Conservation (phyloP, 1,139 yeast species). For the Magnusiomyces ingens region DNA sequence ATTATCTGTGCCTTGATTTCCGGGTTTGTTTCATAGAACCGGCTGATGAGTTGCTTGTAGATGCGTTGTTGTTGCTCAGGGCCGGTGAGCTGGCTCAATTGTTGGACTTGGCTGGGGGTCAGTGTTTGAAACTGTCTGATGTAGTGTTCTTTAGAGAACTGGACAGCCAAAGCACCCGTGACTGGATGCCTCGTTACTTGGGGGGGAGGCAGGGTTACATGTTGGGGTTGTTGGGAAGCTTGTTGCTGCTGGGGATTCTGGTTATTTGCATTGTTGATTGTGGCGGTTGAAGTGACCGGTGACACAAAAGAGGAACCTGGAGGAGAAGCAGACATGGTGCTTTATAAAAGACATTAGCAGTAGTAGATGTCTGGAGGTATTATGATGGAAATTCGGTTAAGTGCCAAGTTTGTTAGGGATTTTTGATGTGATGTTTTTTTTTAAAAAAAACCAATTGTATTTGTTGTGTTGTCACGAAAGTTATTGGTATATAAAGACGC, state of each 20-base stretch:
- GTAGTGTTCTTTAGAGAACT: not conserved
- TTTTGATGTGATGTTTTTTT: too few relatives aligned
- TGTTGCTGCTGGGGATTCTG: not conserved
- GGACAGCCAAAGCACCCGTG: not conserved
- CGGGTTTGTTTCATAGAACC: not conserved
- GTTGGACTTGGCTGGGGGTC: not conserved
- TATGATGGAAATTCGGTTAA: too few relatives aligned
- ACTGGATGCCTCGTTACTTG: constrained; percentile 9
- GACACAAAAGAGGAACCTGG: not conserved
- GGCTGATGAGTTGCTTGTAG: not conserved
- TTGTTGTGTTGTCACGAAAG: too few relatives aligned
- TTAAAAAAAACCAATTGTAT: too few relatives aligned
- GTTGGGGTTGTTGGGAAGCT: not conserved
- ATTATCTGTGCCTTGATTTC: constrained; percentile 3
- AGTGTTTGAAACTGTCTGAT: constrained; percentile 6
- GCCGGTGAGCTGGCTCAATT: not conserved
- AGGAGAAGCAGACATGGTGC: not conserved
- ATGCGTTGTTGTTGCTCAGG: constrained; percentile 1
- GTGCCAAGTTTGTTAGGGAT: too few relatives aligned
- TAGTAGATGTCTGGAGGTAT: too few relatives aligned
- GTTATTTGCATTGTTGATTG: not conserved
- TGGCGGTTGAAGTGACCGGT: not conserved
- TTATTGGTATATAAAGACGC: too few relatives aligned
- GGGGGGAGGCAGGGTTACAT: constrained; percentile 1
- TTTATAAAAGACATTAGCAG: too few relatives aligned